These are phyloP conservation scores for Fusarium mundagurra DNA, from an alignment of 2,329 filamentous ascomycete genomes.

Conservation along the genomic window DNA sequence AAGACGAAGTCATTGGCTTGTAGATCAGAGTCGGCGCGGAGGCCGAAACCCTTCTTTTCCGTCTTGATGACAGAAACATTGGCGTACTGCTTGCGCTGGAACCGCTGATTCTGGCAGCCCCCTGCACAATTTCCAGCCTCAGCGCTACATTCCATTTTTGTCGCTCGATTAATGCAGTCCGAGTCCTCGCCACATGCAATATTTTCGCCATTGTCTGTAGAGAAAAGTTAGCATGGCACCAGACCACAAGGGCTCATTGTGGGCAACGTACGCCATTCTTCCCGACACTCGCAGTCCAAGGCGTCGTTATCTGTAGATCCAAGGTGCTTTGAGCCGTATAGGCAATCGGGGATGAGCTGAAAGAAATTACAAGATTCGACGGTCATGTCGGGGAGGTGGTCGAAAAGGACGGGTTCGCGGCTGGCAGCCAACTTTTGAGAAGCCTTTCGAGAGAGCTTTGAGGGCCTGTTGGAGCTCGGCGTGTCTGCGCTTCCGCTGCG, in stretches of 20 bases:
- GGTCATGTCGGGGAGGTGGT: constrained; percentile 81
- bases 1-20: constrained; percentile 91
- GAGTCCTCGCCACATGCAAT: constrained; percentile 93
- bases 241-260: background rate
- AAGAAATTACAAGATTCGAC: constrained; percentile 80
- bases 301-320: constrained; percentile 90
- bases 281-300: constrained; percentile 92
- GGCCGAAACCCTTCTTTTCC: constrained; percentile 95
- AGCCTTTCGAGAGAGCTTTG: constrained; percentile 77
- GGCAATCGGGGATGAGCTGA: constrained; percentile 82
- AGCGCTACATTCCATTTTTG: constrained; percentile 92
- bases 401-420: constrained; percentile 73
- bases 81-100: constrained; percentile 90
- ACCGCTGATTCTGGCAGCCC: constrained; percentile 93
- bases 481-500: constrained; percentile 60
- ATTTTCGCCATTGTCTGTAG: constrained; percentile 71
- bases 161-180: constrained; percentile 97
- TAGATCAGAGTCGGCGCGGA: constrained; percentile 82
- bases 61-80: constrained; percentile 95
- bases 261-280: constrained; percentile 86
- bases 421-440: constrained; percentile 72
- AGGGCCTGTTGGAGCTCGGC: constrained; percentile 63
- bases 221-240: constrained; percentile 23
- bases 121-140: constrained; percentile 85
- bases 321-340: constrained; percentile 91